phyloP scores from a whole-genome alignment of 257 asterid genomes.

The Nicotiana tomentosiformis region DNA sequence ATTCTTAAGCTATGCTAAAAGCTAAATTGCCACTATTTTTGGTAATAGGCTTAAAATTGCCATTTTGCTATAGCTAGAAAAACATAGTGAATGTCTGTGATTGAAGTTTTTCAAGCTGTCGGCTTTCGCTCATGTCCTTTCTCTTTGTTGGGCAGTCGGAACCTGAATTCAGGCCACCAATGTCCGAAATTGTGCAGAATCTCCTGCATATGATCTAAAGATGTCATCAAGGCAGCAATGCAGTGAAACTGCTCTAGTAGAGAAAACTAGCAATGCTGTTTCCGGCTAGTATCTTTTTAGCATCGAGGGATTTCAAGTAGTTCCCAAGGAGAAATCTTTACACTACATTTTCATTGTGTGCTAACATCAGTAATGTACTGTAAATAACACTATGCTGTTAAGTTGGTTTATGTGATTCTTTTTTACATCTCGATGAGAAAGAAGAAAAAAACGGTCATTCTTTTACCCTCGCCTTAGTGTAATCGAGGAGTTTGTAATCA shows the following conservation, averaged over 20 bases:
- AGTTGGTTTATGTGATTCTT: background rate
- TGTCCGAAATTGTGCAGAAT: constrained; percentile 88
- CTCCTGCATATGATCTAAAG: constrained; percentile 49
- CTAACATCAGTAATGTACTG: background rate
- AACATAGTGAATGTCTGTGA: background rate
- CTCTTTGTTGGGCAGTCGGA: constrained; percentile 44
- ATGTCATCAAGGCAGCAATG: constrained; percentile 13
- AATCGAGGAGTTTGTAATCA: background rate
- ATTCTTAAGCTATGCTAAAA: too few species aligned
- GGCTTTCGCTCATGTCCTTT: background rate
- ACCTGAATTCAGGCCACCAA: constrained; percentile 93
- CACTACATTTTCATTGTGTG: background rate
- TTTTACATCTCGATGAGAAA: background rate
- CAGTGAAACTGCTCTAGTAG: background rate
- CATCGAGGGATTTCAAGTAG: background rate
- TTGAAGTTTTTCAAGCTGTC: background rate
- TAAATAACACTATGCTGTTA: background rate
- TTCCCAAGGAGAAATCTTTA: background rate
- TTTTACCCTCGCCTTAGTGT: background rate
- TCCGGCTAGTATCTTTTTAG: background rate
- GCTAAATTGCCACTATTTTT: too few species aligned
- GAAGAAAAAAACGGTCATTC: background rate
- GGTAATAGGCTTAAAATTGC: background rate
- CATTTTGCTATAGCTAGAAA: background rate
- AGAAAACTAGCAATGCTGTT: background rate